These are phyloP conservation scores for Lactarius hatsudake DNA, from an alignment of 768 basidiomycete species.

Conservation along the genomic window DNA sequence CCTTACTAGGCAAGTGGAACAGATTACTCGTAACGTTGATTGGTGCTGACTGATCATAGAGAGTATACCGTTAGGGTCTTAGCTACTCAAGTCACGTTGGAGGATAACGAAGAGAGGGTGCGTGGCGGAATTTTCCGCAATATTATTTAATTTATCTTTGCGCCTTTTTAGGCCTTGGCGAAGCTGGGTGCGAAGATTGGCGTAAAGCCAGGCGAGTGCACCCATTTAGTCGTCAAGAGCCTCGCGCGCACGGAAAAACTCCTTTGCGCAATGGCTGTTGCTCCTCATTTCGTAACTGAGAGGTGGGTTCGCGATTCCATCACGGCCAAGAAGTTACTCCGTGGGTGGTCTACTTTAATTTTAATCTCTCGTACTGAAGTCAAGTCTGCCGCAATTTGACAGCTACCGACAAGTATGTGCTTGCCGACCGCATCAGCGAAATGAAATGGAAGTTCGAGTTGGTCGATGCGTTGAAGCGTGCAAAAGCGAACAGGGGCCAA, in stretches of 20 bases:
- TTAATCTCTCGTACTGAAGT: not conserved
- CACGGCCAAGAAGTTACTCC: conserved; percentile 53
- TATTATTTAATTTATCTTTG: not conserved
- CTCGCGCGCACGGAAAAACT: conserved; percentile 88
- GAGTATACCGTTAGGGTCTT: conserved; percentile 48
- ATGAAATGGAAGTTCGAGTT: conserved; percentile 65
- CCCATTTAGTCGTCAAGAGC: conserved; percentile 68
- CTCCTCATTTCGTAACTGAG: conserved; percentile 59
- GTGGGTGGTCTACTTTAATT: conserved; percentile 43
- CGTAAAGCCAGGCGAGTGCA: conserved; percentile 62
- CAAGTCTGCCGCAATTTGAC: not conserved
- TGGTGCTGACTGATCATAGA: not conserved
- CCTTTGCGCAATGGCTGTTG: conserved; percentile 66
- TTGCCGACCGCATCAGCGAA: conserved; percentile 64
- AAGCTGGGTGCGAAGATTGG: conserved; percentile 68
- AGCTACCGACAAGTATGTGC: conserved; percentile 63
- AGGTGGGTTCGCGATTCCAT: conserved; percentile 68
- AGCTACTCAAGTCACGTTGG: conserved; percentile 63
- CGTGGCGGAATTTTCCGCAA: conserved; percentile 23
- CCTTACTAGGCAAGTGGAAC: conserved; percentile 10
- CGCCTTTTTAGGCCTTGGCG: conserved; percentile 46
- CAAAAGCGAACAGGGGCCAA: conserved; percentile 49
- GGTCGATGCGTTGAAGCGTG: conserved; percentile 54
- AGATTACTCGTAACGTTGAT: not conserved
- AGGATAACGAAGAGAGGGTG: conserved; percentile 60